Evolutionary conservation across 306 rosid species (phyloP).

Genomic region (Dryas drummondii): DNA sequence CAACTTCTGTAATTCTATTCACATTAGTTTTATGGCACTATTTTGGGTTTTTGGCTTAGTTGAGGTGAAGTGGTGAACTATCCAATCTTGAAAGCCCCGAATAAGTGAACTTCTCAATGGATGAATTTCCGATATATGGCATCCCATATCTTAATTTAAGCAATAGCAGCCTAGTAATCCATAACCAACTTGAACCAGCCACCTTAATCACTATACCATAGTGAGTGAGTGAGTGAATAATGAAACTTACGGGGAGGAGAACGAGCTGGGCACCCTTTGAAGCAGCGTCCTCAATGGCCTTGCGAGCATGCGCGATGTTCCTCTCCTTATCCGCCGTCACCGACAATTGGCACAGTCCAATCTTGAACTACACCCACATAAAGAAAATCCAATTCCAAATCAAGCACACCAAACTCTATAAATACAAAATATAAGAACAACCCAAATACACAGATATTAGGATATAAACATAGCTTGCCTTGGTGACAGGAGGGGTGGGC

Average conservation of each 20-base stretch:
- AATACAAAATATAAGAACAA: not conserved
- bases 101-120: not conserved
- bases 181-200: not conserved
- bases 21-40: not conserved
- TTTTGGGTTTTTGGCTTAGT: not conserved
- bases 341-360: constrained; percentile 79
- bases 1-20: too few relatives aligned
- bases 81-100: not conserved
- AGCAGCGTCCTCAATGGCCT: constrained; percentile 81
- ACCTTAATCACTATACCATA: not conserved
- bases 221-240: not conserved
- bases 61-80: not conserved
- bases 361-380: constrained; percentile 57
- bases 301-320: constrained; percentile 77
- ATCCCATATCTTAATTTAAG: not conserved
- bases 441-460: not conserved
- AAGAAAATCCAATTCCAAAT: constrained; percentile 15
- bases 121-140: not conserved
- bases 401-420: not conserved
- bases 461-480: constrained; percentile 35
- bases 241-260: constrained; percentile 66
- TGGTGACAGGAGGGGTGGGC: constrained; percentile 67
- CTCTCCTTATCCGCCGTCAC: constrained; percentile 76
- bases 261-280: constrained; percentile 76
- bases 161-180: not conserved